Evolutionary conservation across 1,284 basidiomycete species (phyloP), one percentile per base, ranked within the genome.

Genomic region (Phylloporus sp.): DNA sequence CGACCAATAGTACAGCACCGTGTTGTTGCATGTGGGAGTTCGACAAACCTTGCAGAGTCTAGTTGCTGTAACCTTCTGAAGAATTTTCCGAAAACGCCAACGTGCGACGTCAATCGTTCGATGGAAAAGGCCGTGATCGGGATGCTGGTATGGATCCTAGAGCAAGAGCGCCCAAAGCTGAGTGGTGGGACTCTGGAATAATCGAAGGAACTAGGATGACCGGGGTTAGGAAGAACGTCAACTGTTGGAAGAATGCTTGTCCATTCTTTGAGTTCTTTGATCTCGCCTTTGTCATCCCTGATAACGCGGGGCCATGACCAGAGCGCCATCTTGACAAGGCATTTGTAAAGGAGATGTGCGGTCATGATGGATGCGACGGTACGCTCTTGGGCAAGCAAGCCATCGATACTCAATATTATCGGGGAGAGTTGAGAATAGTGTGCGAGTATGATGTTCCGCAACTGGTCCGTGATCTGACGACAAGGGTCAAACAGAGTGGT

Each of bases 1-100:
- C 57, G 84, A 85, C 93, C 93, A 94, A 73, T 93, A 94, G 73
- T 88, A 94, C 49, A 92, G 80, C 57, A 95, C 86, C 35, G 93
- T 77, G 60, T 91, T 88, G 39, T 84, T 85, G 73, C 89, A 92
- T 49, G 81, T 2, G 91, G 89, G n/a, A 94, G 80, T 52, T 81
- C 79, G 23, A 90, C 85, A 73, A 94, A 94, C 37, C 86, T 85
- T 58, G 82, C 70, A 25, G 81, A 71, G n/a, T 86, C 84, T 39
- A 91, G 82, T 71, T 91, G 87, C 70, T 94, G 91, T 72, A 94
- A 77, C 45, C 89, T 85, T 63, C 91, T 84, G 81, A 94, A 94
- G 72, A 91, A 88, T 78, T 94, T 94, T 15, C 93, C 94, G 71
- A 93, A 89, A 27, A 87, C 79, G 39, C 85, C 86, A 52, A 93